These are phyloP conservation scores for Kodamaea suecica DNA, from an alignment of 1,139 yeast species.

Conservation along the genomic window DNA sequence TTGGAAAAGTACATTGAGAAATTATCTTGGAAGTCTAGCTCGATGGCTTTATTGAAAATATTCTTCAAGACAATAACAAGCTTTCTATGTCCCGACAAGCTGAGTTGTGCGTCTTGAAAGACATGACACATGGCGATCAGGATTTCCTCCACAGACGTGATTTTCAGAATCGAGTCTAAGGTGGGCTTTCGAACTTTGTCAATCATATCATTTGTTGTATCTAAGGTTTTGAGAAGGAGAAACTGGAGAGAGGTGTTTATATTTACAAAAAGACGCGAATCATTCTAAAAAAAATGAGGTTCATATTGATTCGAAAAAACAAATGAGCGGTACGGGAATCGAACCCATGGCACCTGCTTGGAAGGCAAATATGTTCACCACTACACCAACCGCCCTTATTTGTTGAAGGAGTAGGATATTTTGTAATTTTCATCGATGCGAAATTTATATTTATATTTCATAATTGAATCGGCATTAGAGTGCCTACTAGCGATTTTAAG, in stretches of 20 bases:
- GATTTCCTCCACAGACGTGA: constrained; percentile 27
- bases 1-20: constrained; percentile 61
- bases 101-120: constrained; percentile 77
- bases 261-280: too few relatives aligned
- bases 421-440: too few relatives aligned
- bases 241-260: too few relatives aligned
- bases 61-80: constrained; percentile 62
- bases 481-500: too few relatives aligned
- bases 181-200: constrained; percentile 11
- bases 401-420: too few relatives aligned
- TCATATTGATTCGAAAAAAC: too few relatives aligned
- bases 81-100: constrained; percentile 74
- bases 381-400: constrained; percentile 57
- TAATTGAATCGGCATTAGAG: too few relatives aligned
- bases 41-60: constrained; percentile 55
- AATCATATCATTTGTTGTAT: too few relatives aligned
- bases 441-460: too few relatives aligned
- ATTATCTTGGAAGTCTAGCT: constrained; percentile 49
- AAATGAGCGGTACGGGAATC: constrained; percentile 74
- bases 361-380: constrained; percentile 64
- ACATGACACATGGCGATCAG: constrained; percentile 55
- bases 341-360: constrained; percentile 82
- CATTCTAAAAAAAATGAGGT: too few relatives aligned
- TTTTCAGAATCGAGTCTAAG: constrained; percentile 20
- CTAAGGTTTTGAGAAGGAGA: too few relatives aligned